Evolutionary conservation across 164 flowering plant species (phyloP), one percentile per base, ranked within the genome.

Genomic region (Magnolia sinica): DNA sequence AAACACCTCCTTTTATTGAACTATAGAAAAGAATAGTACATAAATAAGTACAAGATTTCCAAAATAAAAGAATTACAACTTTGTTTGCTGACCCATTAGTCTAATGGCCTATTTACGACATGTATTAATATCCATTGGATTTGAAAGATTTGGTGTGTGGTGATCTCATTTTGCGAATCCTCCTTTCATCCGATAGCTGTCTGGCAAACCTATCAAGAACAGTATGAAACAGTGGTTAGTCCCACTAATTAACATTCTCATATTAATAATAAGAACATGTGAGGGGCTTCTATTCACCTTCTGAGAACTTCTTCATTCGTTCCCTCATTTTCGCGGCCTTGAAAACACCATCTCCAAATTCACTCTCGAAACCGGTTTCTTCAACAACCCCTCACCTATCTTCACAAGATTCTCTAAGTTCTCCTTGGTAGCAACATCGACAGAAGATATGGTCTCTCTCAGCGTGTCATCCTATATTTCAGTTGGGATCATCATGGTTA

Each of bases 281-380:
- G 49, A 14, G 29, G 1, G 10, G 50, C 20, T 4, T 20, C 50
- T 20, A 68, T 70, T 24, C 27, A 82, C 84, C 79, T 82, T 7
- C 0, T 68, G 23, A 82, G 79, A 16, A 74, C 79, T 70, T 82
- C 37, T 45, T 76, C 77, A 71, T 79, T 82, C 1, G 84, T 79
- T 19, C 70, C 75, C n/a, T 64, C 74, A 82, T 27, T 37, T 49
- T 18, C 52, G 0, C 19, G 11, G 81, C 77, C 70, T 79, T 79
- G 64, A 23, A 23, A 23, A 23, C 1, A 1, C 84, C n/a, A 79
- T 82, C 18, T 76, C 74, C 74, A 78, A 61, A 63, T 81, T 81
- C 29, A 78, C 76, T 65, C 71, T 65, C 1, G 81, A 20, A 55
- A 78, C 70, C 8, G 76, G 79, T 59, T 79, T 76, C 64, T 78